phyloP scores from a whole-genome alignment of 1,284 basidiomycete genomes.

The Irpex sp. region DNA sequence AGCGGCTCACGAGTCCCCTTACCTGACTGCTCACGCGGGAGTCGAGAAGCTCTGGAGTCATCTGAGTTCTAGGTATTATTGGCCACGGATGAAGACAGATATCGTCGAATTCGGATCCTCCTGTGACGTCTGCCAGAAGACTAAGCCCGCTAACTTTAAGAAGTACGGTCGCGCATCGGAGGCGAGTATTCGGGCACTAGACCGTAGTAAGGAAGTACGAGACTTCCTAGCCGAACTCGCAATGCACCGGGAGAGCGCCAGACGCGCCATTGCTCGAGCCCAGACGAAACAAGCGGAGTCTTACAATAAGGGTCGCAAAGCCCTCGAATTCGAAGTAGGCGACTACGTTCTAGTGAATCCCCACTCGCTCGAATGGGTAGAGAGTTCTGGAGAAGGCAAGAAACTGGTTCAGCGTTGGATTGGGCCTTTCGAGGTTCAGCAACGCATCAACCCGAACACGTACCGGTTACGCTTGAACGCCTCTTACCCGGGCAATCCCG shows the following conservation, averaged over 20 bases:
- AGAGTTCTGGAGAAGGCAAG: conserved; percentile 24
- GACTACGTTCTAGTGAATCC: conserved; percentile 29
- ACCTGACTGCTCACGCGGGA: no score
- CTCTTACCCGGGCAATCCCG: conserved; percentile 25
- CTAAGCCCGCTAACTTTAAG: background rate
- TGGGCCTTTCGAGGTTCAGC: conserved; percentile 9
- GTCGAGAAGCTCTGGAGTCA: no score
- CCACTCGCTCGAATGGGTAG: conserved; percentile 23
- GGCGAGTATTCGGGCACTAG: background rate
- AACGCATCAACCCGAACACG: conserved; percentile 23
- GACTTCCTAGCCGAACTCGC: background rate
- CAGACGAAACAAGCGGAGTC: conserved; percentile 10
- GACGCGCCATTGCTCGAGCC: conserved; percentile 15
- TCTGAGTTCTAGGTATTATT: no score
- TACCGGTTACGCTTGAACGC: conserved; percentile 26
- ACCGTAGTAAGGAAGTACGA: background rate
- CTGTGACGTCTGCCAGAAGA: background rate
- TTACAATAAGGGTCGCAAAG: conserved; percentile 9
- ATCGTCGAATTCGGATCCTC: no score
- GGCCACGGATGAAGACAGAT: no score
- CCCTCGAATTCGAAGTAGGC: conserved; percentile 20
- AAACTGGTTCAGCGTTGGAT: conserved; percentile 27
- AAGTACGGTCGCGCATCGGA: background rate
- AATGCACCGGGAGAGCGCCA: conserved; percentile 13
- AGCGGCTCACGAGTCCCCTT: no score